These are phyloP conservation scores for Hydnomerulius pinastri DNA, from an alignment of 768 basidiomycete species.

Conservation along the genomic window DNA sequence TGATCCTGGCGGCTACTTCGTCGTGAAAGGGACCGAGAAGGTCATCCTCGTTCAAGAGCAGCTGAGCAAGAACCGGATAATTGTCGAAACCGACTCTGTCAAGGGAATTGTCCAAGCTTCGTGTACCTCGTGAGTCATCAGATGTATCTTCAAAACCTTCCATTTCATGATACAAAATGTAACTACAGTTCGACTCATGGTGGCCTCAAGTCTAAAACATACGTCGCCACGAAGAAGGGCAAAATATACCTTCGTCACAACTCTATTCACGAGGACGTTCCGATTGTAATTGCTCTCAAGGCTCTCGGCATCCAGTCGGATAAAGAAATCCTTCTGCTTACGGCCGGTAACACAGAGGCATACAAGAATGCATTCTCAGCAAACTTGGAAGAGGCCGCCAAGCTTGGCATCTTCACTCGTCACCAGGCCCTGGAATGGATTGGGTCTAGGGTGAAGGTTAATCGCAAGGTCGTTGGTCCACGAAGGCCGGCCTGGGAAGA, in stretches of 20 bases:
- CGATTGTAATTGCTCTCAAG: conserved; percentile 94
- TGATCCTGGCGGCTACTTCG: conserved; percentile 99
- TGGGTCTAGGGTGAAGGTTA: conserved; percentile 88
- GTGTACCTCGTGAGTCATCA: conserved; percentile 82
- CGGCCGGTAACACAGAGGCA: conserved; percentile 87
- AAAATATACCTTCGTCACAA: conserved; percentile 97
- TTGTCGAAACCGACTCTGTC: conserved; percentile 90
- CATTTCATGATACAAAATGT: conserved; percentile 11
- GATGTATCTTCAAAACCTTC: background rate
- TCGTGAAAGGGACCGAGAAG: conserved; percentile 99
- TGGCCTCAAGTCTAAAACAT: conserved; percentile 94
- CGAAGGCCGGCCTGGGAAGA: conserved; percentile 90
- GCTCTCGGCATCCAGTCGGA: conserved; percentile 96
- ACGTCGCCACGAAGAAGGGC: conserved; percentile 92
- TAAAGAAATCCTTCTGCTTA: conserved; percentile 94
- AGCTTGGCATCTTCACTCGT: conserved; percentile 86
- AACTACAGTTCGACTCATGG: conserved; percentile 70
- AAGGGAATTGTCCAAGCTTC: conserved; percentile 93
- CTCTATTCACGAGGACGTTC: conserved; percentile 95
- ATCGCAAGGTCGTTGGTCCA: conserved; percentile 77
- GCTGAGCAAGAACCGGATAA: conserved; percentile 97
- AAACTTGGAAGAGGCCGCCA: conserved; percentile 93
- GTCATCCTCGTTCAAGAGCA: conserved; percentile 99
- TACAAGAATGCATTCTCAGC: conserved; percentile 87
- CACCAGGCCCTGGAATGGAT: conserved; percentile 96